A percentile compares a stretch with the other conserved stretches of the same genome.
phyloP scores from a whole-genome alignment of 352 stramenopile genomes.

The Globisporangium nagaii region DNA sequence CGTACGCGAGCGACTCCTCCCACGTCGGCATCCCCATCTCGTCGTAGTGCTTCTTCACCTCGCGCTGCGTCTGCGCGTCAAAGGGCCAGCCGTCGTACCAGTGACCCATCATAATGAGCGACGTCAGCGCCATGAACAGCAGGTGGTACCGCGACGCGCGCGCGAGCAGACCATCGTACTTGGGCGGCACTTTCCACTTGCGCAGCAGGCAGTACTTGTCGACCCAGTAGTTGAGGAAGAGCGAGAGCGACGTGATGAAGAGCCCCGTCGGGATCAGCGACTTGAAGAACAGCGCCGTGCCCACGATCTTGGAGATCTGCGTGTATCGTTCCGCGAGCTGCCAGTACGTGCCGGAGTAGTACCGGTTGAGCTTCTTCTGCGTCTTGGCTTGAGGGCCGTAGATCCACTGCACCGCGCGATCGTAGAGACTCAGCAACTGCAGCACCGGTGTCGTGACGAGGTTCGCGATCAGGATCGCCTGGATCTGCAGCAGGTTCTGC shows the following conservation, averaged over 20 bases:
- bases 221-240: slow-evolving; percentile 80
- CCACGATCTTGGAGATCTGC: slow-evolving; percentile 60
- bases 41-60: slow-evolving; percentile 21
- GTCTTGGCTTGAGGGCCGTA: slow-evolving; percentile 50
- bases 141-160: slow-evolving; percentile 61
- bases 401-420: slow-evolving; percentile 36
- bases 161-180: slow-evolving; percentile 59
- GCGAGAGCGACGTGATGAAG: slow-evolving; percentile 50
- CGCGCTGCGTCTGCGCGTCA: slow-evolving; percentile 29
- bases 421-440: slow-evolving; percentile 51
- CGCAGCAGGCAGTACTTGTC: slow-evolving; percentile 80
- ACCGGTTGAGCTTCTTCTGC: slow-evolving; percentile 72
- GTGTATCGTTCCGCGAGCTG: slow-evolving; percentile 64
- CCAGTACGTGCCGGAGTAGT: slow-evolving; percentile 69
- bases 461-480: slow-evolving; percentile 75
- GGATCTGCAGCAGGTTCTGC: slow-evolving; percentile 67
- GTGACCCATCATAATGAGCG: slow-evolving; percentile 71
- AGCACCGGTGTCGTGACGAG: slow-evolving; percentile 61
- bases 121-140: slow-evolving; percentile 51
- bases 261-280: slow-evolving; percentile 55
- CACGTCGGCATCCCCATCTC: slow-evolving; percentile 8
- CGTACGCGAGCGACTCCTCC: slow-evolving; percentile 22
- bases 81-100: slow-evolving; percentile 82
- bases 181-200: slow-evolving; percentile 63
- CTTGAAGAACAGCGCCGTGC: slow-evolving; percentile 67